Evolutionary conservation across 2,329 filamentous ascomycete species (phyloP), one percentile per base, ranked within the genome.

Genomic region (Clarireedia monteithiana): DNA sequence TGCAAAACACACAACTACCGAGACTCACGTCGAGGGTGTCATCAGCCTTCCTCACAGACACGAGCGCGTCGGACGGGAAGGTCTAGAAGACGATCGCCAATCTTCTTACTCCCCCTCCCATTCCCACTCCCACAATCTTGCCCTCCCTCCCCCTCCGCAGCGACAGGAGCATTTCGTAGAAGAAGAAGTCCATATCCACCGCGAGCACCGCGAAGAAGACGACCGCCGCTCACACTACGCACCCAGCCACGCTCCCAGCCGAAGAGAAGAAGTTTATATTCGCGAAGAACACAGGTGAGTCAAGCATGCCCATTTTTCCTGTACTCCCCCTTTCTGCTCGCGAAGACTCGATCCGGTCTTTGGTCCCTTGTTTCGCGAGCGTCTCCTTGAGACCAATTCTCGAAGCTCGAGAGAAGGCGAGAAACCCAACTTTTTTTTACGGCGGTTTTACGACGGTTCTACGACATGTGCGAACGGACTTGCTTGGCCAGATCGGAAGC

Each of bases 21-120:
- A 81, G 68, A 85, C 84, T 72, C 84, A 91, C 84, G 85, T 92
- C 85, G 89, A 96, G 84, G 84, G 89, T 79, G 85, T 92, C 78
- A 84, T 90, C 79, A 85, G 86, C 71, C 81, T 89, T 66, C 78
- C 78, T 63, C 66, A 68, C 67, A 78, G 74, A 69, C 71, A 84
- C 77, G 81, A 86, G 79, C 84, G 85, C 86, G 86, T 89, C 88
- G 91, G 91, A 95, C 91, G 90, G 91, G 91, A 95, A 91, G 90
- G 88, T 90, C 84, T 88, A 82, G 79, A 85, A 82, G 89, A 55
- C 46, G 79, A 76, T 79, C 70, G 77, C 75, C 72, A 75, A 81
- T 73, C 77, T 78, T 73, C 83, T 84, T 77, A 84, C 83, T 51
- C 53, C n/a, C 44, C 40, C 5, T 34, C 30, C 30, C 30, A 34